phyloP scores from a whole-genome alignment of 805 yeast species.

The Jamesozyma lodderae region DNA sequence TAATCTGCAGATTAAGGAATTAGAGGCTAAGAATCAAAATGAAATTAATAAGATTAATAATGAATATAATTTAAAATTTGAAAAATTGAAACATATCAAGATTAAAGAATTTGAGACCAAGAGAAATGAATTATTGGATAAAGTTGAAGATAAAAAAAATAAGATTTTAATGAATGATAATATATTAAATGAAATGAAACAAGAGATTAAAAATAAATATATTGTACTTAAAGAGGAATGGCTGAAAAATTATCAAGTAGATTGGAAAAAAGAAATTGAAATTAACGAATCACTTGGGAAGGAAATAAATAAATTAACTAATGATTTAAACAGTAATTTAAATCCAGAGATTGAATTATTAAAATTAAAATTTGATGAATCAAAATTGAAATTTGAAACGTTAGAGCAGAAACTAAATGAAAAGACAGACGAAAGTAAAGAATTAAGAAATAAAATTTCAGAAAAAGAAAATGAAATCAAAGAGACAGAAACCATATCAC shows the following conservation, averaged over 20 bases:
- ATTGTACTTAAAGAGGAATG: conserved; percentile 17
- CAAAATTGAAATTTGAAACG: conserved; percentile 13
- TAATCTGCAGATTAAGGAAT: conserved; percentile 28
- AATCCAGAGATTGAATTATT: conserved; percentile 10
- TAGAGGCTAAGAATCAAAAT: conserved; percentile 31
- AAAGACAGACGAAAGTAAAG: conserved; percentile 18
- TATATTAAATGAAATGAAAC: conserved; percentile 10
- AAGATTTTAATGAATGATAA: conserved; percentile 18
- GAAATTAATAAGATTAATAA: conserved; percentile 30
- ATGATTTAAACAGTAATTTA: conserved; percentile 9
- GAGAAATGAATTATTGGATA: conserved; percentile 20
- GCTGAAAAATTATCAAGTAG: conserved; percentile 19
- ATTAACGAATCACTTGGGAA: conserved; percentile 19
- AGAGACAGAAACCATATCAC: conserved; percentile 14
- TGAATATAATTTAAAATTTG: conserved; percentile 32
- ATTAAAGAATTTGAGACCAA: conserved; percentile 26
- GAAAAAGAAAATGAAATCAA: conserved; percentile 7
- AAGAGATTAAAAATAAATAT: conserved; percentile 15
- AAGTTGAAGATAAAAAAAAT: conserved; percentile 28
- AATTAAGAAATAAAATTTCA: conserved; percentile 24
- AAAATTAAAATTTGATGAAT: conserved; percentile 5
- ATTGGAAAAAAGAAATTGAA: conserved; percentile 25
- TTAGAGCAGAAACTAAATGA: conserved; percentile 18
- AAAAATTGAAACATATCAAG: conserved; percentile 31
- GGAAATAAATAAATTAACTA: conserved; percentile 20